Conservation (phyloP, 371 early-diverging fungal species). For the Mycotypha africana region DNA sequence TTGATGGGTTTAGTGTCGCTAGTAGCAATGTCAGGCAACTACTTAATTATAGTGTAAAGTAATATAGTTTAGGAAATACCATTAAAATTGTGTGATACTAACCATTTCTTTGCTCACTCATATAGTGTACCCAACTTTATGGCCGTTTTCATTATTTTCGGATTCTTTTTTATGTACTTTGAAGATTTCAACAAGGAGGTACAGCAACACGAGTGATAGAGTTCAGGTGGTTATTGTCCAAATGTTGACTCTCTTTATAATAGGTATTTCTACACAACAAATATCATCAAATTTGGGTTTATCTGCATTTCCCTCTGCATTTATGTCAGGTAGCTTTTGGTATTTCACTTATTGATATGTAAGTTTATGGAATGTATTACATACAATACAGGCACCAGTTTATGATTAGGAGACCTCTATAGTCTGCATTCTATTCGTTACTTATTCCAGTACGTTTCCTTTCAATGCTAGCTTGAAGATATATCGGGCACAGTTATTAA, state of each 20-base stretch:
- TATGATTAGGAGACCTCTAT: too few species aligned
- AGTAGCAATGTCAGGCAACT: slow-evolving; percentile 31
- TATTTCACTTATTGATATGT: slow-evolving; percentile 43
- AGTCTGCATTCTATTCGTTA: too few species aligned
- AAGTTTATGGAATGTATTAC: slow-evolving; percentile 1
- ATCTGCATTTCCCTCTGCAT: slow-evolving; percentile 55
- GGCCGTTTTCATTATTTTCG: slow-evolving; percentile 47
- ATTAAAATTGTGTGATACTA: background rate
- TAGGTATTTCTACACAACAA: slow-evolving; percentile 39
- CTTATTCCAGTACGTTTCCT: background rate
- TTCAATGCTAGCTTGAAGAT: slow-evolving; percentile 24
- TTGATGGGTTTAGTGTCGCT: slow-evolving; percentile 39
- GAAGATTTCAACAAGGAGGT: slow-evolving; percentile 50
- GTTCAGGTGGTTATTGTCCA: too few species aligned
- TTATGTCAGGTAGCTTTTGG: slow-evolving; percentile 50
- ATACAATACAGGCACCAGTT: too few species aligned
- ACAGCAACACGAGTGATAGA: too few species aligned
- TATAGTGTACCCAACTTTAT: slow-evolving; percentile 41
- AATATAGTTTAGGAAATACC: too few species aligned
- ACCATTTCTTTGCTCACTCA: background rate
- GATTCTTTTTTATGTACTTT: slow-evolving; percentile 51
- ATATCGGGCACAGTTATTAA: slow-evolving; percentile 26
- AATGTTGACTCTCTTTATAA: too few species aligned
- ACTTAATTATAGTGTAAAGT: slow-evolving; percentile 27
- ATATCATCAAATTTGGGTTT: slow-evolving; percentile 53